Conservation (phyloP, 306 rosid species). For the Prunus salicina region DNA sequence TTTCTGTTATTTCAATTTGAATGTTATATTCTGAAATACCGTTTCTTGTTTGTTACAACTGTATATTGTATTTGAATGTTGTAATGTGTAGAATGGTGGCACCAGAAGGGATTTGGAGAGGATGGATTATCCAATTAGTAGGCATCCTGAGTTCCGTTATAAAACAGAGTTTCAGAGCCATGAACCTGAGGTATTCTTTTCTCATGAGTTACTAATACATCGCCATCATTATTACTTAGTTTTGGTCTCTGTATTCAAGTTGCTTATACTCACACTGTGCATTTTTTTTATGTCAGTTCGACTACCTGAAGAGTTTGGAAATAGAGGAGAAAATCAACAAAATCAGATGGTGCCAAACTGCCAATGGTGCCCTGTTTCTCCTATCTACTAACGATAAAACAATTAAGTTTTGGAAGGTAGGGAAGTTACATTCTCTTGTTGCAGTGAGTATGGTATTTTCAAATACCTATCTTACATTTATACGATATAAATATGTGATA, state of each 20-base stretch:
- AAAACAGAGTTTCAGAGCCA: constrained; percentile 99
- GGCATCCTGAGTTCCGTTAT: constrained; percentile 99
- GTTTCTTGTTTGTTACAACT: constrained; percentile 14
- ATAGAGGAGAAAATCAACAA: constrained; percentile 99
- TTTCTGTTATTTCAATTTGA: constrained; percentile 11
- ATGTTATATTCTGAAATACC: neutral
- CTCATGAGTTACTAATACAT: neutral
- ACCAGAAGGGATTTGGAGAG: constrained; percentile 89
- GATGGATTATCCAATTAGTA: constrained; percentile 62
- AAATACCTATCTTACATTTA: neutral
- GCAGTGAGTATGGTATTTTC: neutral
- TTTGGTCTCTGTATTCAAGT: constrained; percentile 11
- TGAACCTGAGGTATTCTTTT: constrained; percentile 80
- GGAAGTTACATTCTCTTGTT: constrained; percentile 13
- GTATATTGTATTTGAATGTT: constrained; percentile 13
- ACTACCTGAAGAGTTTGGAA: constrained; percentile 99
- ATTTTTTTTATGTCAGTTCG: constrained; percentile 62
- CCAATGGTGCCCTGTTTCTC: constrained; percentile 91
- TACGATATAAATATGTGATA: neutral
- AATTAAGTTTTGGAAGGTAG: constrained; percentile 97
- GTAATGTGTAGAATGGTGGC: constrained; percentile 59
- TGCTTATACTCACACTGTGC: constrained; percentile 14
- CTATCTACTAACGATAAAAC: constrained; percentile 96
- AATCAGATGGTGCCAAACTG: constrained; percentile 98
- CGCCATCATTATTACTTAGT: neutral